A percentile compares a stretch with the other conserved stretches of the same genome.
Evolutionary conservation across 805 yeast genomes (phyloP).

Genomic region (Zygoascus biomembranicola): DNA sequence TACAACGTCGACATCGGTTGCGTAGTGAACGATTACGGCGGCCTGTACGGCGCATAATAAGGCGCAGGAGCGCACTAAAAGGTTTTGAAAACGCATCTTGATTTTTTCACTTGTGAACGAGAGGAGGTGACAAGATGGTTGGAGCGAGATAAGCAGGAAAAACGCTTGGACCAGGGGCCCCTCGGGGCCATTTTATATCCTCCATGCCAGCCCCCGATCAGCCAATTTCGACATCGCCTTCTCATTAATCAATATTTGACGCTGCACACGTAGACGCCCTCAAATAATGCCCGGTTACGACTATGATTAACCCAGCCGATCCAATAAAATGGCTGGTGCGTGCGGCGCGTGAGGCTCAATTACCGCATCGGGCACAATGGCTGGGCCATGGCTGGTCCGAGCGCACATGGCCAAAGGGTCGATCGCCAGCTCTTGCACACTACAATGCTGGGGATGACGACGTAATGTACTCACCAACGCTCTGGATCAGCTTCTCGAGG

Average conservation of each 20-base stretch:
- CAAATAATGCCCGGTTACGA: too few relatives aligned
- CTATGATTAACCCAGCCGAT: neutral
- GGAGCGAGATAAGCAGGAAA: too few relatives aligned
- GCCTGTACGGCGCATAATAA: neutral
- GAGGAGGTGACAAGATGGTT: too few relatives aligned
- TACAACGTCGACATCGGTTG: slow-evolving; percentile 10
- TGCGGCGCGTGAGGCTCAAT: neutral
- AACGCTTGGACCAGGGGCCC: neutral
- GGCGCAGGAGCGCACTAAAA: neutral
- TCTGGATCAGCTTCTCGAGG: slow-evolving; percentile 21
- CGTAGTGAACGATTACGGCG: neutral
- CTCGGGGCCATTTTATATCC: neutral
- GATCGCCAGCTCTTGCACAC: neutral
- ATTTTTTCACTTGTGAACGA: too few relatives aligned
- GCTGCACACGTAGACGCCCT: too few relatives aligned
- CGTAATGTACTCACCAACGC: slow-evolving; percentile 23
- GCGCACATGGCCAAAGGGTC: neutral
- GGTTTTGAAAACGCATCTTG: neutral
- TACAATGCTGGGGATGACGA: neutral
- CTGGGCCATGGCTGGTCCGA: neutral
- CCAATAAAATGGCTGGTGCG: neutral
- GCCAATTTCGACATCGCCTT: neutral
- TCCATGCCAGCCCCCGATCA: neutral
- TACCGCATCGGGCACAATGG: neutral
- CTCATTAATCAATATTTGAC: neutral